phyloP scores from a whole-genome alignment of 257 asterid species.

The Solanum lignicaule region DNA sequence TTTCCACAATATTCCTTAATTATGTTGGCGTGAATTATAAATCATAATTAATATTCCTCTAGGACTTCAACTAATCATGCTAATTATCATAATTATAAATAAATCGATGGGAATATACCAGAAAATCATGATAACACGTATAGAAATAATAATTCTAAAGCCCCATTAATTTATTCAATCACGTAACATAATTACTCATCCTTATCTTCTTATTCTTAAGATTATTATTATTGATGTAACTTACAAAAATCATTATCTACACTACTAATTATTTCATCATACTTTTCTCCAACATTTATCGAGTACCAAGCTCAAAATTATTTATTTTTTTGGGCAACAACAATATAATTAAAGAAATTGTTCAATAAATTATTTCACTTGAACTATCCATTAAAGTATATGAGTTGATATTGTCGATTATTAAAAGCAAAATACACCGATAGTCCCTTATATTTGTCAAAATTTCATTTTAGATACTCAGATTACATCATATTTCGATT shows the following conservation, averaged over 20 bases:
- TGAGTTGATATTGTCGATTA: neutral
- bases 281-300: neutral
- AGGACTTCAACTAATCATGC: neutral
- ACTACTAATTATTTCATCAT: neutral
- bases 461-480: neutral
- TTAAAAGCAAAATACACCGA: neutral
- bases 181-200: neutral
- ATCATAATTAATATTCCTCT: neutral
- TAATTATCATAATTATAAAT: neutral
- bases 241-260: neutral
- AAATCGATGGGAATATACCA: neutral
- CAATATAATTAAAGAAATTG: neutral
- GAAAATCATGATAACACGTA: neutral
- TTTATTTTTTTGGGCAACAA: neutral
- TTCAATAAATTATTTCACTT: neutral
- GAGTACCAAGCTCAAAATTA: neutral
- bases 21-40: neutral
- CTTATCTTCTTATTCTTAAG: neutral
- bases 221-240: neutral
- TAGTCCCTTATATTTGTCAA: accelerated
- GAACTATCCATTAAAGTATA: neutral
- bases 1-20: neutral
- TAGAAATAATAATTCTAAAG: neutral
- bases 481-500: neutral
- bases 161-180: neutral